Base-by-base conservation (phyloP, 495 filamentous ascomycete species). In the Pyronema domesticum region DNA sequence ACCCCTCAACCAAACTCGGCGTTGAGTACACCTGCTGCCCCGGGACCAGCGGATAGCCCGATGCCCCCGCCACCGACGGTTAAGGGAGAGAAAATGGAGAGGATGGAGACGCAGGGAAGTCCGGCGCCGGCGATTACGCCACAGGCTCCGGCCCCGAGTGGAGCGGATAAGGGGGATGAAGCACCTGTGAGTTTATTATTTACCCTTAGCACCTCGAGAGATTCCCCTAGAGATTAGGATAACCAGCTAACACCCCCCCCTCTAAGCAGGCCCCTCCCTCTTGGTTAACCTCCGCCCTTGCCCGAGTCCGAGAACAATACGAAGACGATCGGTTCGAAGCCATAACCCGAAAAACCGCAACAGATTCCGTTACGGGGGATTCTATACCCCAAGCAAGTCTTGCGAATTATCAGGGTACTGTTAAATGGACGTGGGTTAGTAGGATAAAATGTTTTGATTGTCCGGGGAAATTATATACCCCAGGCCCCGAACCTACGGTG, bases 361-460 rank as follows among this genome's bases (percentile, higher is more conserved):
- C 94, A 47, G 79, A 91, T 66, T 73, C 70, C 14, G 72, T 74
- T 50, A 87, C 82, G 17, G 75, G 79, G 55, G 43, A 83, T 89
- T 2, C 74, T 86, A 36, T 89, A 91, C 54, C 75, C 80, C 62
- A 91, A 85, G 68, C 83, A 85, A 2, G 82, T 82, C 23, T 91
- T 89, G 65, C 70, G 87, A 14, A 3, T 15, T 9, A 36, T 34
- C 9, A 42, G 33, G 23, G 19, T 3, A 3, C 10, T 1, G 15
- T 54, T 8, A 46, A 46, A 9, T 54, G 37, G 40, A 45, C 44
- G 3, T 62, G 60, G 60, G 54, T 93, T 39, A 87, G 91, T 0
- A 76, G 91, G 33, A 94, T 95, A 53, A 75, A 81, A 36, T 98
- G 91, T 63, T 76, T 79, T 42, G 91, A 95, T 64, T 95, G 91